Evolutionary conservation across 169 alveolate species (phyloP).

Genomic region (Plasmodium gonderi): DNA sequence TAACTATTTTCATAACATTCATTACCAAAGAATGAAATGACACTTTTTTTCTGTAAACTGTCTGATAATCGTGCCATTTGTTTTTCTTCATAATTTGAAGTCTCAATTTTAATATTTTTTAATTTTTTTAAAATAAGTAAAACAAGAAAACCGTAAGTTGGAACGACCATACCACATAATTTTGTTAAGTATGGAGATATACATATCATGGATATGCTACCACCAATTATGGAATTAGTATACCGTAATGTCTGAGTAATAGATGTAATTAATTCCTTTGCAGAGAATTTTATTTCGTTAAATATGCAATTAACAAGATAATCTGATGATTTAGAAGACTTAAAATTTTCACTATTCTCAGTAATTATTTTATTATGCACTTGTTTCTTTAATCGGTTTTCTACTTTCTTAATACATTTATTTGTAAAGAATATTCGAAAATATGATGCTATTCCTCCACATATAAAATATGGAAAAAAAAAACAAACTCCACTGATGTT

Average conservation of each 20-base stretch:
- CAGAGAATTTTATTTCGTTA: slow-evolving; percentile 41
- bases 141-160: slow-evolving; percentile 33
- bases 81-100: slow-evolving; percentile 35
- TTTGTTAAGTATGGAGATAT: slow-evolving; percentile 53
- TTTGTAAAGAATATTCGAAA: slow-evolving; percentile 55
- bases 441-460: slow-evolving; percentile 68
- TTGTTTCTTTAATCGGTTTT: slow-evolving; percentile 19
- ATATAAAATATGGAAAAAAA: slow-evolving; percentile 45
- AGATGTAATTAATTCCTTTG: slow-evolving; percentile 51
- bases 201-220: slow-evolving; percentile 28
- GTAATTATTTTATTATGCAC: slow-evolving; percentile 44
- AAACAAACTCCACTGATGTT: background rate
- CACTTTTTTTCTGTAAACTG: slow-evolving; percentile 58
- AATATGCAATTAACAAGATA: slow-evolving; percentile 43
- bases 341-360: slow-evolving; percentile 31
- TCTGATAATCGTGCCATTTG: slow-evolving; percentile 73
- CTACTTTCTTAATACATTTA: slow-evolving; percentile 34
- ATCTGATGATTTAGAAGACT: slow-evolving; percentile 25
- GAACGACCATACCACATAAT: slow-evolving; percentile 32
- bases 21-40: slow-evolving; percentile 46
- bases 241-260: slow-evolving; percentile 52
- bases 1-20: slow-evolving; percentile 49
- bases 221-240: slow-evolving; percentile 49
- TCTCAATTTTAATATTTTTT: slow-evolving; percentile 31
- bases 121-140: slow-evolving; percentile 13